These are phyloP conservation scores for Claviceps arundinis DNA, from an alignment of 2,329 filamentous ascomycete species.

Conservation along the genomic window DNA sequence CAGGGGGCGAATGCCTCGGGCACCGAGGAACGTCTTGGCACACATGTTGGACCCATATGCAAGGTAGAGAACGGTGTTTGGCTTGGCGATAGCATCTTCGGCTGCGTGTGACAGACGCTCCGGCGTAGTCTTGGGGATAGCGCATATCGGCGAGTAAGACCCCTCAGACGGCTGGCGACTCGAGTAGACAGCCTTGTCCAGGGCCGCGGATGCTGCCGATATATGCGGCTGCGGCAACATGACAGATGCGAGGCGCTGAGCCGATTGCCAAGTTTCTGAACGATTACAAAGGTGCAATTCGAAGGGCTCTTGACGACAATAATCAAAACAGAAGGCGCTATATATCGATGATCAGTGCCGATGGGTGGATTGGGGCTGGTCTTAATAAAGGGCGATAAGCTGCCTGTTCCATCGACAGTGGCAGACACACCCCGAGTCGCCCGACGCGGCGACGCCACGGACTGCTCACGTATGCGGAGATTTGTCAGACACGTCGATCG, in stretches of 20 bases:
- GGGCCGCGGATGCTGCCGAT: constrained; percentile 8
- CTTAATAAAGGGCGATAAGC: no score
- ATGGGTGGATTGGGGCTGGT: no score
- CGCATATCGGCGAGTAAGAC: constrained; percentile 17
- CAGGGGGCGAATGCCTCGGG: constrained; percentile 66
- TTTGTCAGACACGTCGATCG: no score
- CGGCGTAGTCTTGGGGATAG: constrained; percentile 19
- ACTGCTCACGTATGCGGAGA: no score
- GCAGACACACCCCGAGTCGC: no score
- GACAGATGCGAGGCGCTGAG: background rate
- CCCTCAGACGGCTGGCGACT: constrained; percentile 9
- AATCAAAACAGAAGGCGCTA: no score
- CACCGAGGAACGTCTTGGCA: constrained; percentile 64
- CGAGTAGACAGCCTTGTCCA: constrained; percentile 14
- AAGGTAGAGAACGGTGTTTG: constrained; percentile 56
- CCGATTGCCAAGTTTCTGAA: no score
- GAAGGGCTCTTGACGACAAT: no score
- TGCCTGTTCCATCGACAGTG: no score
- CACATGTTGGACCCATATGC: constrained; percentile 89
- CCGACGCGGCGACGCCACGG: no score
- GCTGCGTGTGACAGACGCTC: constrained; percentile 18
- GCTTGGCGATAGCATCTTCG: constrained; percentile 11
- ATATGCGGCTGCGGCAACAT: background rate
- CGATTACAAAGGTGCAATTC: no score
- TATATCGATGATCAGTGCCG: no score